Conservation (phyloP, 139 green algal species). For the Limnomonas spitsbergensis region DNA sequence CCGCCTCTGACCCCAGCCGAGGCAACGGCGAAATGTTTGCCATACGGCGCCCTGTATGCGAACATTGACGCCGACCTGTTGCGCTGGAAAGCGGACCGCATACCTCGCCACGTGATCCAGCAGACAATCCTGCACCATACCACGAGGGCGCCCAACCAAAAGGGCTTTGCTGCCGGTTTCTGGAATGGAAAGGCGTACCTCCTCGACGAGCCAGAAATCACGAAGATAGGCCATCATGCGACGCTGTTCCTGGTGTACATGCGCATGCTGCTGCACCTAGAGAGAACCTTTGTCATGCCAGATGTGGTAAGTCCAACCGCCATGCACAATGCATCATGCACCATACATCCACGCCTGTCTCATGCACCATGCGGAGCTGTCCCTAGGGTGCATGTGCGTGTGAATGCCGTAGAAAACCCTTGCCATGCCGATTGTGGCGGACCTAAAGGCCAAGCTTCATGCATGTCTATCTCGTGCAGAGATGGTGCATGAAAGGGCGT, state of each 20-base stretch:
- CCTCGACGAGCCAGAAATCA: not conserved
- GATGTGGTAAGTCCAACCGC: conserved; percentile 6
- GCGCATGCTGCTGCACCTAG: not conserved
- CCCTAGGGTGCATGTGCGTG: no score
- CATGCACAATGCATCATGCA: no score
- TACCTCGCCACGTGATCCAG: not conserved
- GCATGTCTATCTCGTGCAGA: no score
- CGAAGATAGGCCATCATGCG: not conserved
- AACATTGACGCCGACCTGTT: conserved; percentile 2
- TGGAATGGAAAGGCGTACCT: conserved; percentile 12
- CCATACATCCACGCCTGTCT: no score
- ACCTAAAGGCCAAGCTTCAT: no score
- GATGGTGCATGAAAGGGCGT: no score
- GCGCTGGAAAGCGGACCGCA: not conserved
- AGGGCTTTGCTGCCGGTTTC: conserved; percentile 11
- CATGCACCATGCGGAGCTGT: no score
- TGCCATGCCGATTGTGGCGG: no score
- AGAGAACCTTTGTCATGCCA: conserved; percentile 4
- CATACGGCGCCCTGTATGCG: not conserved
- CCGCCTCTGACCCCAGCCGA: no score
- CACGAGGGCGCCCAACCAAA: not conserved
- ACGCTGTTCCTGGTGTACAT: conserved; percentile 10
- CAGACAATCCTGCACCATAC: not conserved
- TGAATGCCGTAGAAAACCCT: no score
- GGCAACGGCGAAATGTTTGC: not conserved